These are phyloP conservation scores for Pyricularia grisea DNA, from an alignment of 2,329 filamentous ascomycete species.

Conservation along the genomic window DNA sequence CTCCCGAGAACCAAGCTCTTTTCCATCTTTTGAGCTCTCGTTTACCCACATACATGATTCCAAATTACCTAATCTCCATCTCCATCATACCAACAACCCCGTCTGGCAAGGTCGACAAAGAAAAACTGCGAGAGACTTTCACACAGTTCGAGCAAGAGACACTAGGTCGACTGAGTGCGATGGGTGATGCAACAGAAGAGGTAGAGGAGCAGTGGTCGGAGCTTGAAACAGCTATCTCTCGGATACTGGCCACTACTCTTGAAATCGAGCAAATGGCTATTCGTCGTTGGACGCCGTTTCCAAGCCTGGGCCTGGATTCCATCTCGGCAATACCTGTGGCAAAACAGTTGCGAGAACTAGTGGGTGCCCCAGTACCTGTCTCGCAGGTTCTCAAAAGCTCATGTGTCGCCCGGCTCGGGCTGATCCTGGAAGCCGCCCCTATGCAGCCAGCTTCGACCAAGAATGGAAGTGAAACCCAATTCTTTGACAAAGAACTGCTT, in stretches of 20 bases:
- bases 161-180: not conserved
- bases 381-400: conserved; percentile 61
- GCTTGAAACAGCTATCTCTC: conserved; percentile 46
- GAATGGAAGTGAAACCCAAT: not conserved
- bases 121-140: conserved; percentile 39
- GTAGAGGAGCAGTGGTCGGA: conserved; percentile 36
- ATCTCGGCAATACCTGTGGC: conserved; percentile 69
- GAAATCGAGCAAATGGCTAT: conserved; percentile 36
- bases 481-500: not conserved
- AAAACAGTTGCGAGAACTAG: conserved; percentile 37
- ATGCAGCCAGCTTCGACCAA: not conserved
- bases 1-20: conserved; percentile 23
- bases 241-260: conserved; percentile 42
- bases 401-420: conserved; percentile 53
- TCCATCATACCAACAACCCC: conserved; percentile 59
- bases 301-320: conserved; percentile 73
- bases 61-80: conserved; percentile 63
- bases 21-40: conserved; percentile 42
- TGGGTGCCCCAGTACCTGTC: conserved; percentile 46
- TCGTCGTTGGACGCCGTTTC: conserved; percentile 60
- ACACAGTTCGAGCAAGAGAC: conserved; percentile 27
- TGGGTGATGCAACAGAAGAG: conserved; percentile 12
- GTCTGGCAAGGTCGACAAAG: conserved; percentile 66
- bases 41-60: conserved; percentile 72
- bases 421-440: conserved; percentile 13